Evolutionary conservation across 495 filamentous ascomycete species (phyloP), one percentile per base, ranked within the genome.

Genomic region (Diplogelasinospora grovesii): DNA sequence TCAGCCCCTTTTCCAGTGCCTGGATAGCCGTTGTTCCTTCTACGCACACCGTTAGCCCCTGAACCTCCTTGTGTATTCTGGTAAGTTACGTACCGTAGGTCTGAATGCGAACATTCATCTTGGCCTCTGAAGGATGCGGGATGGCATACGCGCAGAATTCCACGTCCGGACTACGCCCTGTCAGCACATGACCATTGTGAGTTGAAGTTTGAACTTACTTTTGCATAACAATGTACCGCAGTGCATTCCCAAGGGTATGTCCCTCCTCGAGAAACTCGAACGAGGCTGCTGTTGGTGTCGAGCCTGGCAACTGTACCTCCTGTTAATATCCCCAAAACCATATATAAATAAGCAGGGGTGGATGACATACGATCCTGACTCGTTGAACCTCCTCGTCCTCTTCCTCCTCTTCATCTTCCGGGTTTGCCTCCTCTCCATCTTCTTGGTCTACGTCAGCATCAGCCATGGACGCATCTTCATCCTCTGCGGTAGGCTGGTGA

Each of bases 121-220:
- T 89, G 9, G 79, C 65, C 56, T 98, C 92, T 13, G 89, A 94
- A 23, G 93, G 92, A 68, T 98, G 92, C 7, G 92, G 92, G 39
- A 98, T 97, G 3, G 92, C 88, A 59, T 98, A 97, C 29, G 89
- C 92, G 66, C 93, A 97, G 65, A 98, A 92, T 55, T 98, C 92
- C 23, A 98, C 92, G 29, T 86, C 77, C 23, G 92, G 92, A 59
- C 90, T 94, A n/a, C n/a, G n/a, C n/a, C n/a, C n/a, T 13, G 8
- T 36, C 36, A 26, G 13, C 6, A 9, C 19, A 26, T 2, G 36
- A n/a, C 4, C 19, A 7, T n/a, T n/a, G n/a, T n/a, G n/a, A n/a
- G n/a, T n/a, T 4, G 13, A 18, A 18, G 22, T 1, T 8, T 8
- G 10, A 23, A 36, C 59, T 37, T 32, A 95, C 92, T 98, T 98